phyloP scores from a whole-genome alignment of 345 rosid species.

The Eucalyptus pauciflora region DNA sequence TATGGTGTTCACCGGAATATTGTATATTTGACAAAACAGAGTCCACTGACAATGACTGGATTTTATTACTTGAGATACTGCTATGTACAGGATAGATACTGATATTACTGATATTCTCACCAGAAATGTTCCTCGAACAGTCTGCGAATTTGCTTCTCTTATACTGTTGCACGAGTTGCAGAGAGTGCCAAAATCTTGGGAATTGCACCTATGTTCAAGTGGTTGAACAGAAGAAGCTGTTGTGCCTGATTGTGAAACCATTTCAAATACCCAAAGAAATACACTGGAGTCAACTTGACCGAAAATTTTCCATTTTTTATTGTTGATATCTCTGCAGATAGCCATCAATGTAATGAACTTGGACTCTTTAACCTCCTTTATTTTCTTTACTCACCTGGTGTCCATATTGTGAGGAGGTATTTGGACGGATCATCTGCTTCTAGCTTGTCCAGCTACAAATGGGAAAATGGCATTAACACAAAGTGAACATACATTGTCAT shows the following conservation, averaged over 20 bases:
- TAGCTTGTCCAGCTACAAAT: constrained; percentile 59
- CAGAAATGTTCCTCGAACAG: constrained; percentile 78
- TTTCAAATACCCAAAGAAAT: no score
- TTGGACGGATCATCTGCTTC: constrained; percentile 77
- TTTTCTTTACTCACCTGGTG: constrained; percentile 55
- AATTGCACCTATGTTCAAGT: no score
- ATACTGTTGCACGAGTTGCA: no score
- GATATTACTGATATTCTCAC: constrained; percentile 24
- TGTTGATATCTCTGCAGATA: not conserved
- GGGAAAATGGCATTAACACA: not conserved
- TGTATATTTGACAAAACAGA: no score
- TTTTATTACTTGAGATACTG: not conserved
- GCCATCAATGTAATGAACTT: not conserved
- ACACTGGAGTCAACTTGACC: no score
- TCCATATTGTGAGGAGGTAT: constrained; percentile 92
- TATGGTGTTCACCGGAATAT: no score
- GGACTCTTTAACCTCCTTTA: not conserved
- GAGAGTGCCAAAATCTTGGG: no score
- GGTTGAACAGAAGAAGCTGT: no score
- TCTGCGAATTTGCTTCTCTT: constrained; percentile 15
- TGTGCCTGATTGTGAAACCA: no score
- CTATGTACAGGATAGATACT: not conserved
- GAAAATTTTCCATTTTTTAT: no score
- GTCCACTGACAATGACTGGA: no score
- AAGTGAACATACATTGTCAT: not conserved